phyloP scores from a whole-genome alignment of 2,329 filamentous ascomycete species.

The Alternaria sp. region DNA sequence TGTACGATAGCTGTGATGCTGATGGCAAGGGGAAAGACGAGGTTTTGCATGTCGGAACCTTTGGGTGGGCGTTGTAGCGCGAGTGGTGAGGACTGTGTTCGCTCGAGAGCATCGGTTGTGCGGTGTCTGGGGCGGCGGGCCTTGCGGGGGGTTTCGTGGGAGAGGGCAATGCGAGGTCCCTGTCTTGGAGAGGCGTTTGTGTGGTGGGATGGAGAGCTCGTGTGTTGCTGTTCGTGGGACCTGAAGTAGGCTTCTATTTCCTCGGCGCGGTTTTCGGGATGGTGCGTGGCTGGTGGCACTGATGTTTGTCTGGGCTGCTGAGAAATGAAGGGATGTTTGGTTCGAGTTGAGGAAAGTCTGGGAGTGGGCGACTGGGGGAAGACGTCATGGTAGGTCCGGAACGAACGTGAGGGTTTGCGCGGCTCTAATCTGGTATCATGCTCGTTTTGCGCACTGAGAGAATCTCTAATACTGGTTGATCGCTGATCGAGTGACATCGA shows the following conservation, averaged over 20 bases:
- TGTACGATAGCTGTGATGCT: conserved; percentile 15
- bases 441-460: too few relatives aligned
- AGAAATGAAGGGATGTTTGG: background rate
- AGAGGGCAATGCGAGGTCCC: background rate
- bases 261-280: background rate
- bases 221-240: background rate
- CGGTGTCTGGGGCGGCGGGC: conserved; percentile 11
- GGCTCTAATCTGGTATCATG: background rate
- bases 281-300: background rate
- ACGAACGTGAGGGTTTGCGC: background rate
- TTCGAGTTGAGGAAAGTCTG: background rate
- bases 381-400: background rate
- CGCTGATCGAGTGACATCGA: background rate
- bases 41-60: conserved; percentile 37
- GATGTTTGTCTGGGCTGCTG: background rate
- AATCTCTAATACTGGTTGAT: background rate
- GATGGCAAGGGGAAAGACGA: conserved; percentile 18
- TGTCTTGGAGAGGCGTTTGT: background rate
- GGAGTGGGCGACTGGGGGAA: background rate
- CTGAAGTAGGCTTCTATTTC: conserved; percentile 16
- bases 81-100: conserved; percentile 50
- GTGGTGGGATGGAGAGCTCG: background rate
- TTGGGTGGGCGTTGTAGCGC: conserved; percentile 52
- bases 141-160: background rate
- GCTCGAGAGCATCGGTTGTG: conserved; percentile 23